A percentile compares a stretch with the other conserved stretches of the same genome.
These are phyloP conservation scores for Trichoderma asperellum DNA, from an alignment of 2,329 filamentous ascomycete genomes.

Conservation along the genomic window DNA sequence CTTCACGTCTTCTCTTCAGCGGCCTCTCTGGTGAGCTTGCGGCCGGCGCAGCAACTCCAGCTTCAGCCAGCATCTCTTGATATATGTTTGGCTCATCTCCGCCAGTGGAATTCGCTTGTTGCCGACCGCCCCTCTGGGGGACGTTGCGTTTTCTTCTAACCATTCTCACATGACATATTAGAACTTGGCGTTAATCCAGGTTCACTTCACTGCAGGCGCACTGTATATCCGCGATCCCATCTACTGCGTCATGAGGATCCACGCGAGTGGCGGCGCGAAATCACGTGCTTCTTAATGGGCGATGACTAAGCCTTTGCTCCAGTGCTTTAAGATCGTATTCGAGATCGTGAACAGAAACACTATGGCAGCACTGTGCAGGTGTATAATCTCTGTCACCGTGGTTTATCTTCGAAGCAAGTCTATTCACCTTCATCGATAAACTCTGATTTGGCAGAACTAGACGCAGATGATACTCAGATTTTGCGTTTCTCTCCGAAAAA, in stretches of 20 bases:
- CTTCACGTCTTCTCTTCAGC: slow-evolving; percentile 44
- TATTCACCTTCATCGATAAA: background rate
- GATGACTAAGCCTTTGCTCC: background rate
- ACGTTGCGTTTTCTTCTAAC: slow-evolving; percentile 39
- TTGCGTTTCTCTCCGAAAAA: background rate
- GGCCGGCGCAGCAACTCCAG: slow-evolving; percentile 43
- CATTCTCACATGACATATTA: slow-evolving; percentile 35
- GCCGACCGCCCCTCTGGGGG: slow-evolving; percentile 34
- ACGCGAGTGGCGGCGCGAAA: slow-evolving; percentile 28
- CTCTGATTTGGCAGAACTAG: background rate
- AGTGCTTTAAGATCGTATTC: too few relatives aligned
- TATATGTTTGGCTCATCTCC: slow-evolving; percentile 48
- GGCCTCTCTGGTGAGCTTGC: slow-evolving; percentile 45
- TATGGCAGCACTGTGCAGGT: background rate
- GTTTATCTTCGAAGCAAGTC: accelerated
- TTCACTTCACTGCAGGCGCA: background rate
- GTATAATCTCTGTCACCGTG: background rate
- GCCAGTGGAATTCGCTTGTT: slow-evolving; percentile 28
- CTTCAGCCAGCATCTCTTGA: slow-evolving; percentile 54
- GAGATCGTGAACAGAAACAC: background rate
- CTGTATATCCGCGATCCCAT: slow-evolving; percentile 21
- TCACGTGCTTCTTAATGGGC: slow-evolving; percentile 30
- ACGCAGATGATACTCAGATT: background rate
- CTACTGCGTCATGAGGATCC: slow-evolving; percentile 31
- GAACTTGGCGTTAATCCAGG: background rate